phyloP scores from a whole-genome alignment of 768 basidiomycete species.

The Rhizopogon vesiculosus region DNA sequence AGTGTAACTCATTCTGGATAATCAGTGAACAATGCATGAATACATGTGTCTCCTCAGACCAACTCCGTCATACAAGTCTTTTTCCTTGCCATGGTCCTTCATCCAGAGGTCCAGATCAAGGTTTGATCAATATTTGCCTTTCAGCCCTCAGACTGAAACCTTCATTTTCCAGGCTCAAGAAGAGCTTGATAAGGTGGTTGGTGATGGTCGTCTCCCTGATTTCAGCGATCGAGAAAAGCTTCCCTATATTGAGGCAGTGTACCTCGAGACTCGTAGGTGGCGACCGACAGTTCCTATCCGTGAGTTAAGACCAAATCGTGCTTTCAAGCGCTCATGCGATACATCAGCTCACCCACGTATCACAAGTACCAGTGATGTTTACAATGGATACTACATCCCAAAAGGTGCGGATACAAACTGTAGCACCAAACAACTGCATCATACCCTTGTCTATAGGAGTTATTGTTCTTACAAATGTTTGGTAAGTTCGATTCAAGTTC shows the following conservation, averaged over 20 bases:
- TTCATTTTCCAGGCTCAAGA: conserved; percentile 14
- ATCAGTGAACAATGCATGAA: background rate
- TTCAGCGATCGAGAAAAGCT: conserved; percentile 21
- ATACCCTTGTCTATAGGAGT: conserved; percentile 6
- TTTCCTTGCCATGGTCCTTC: conserved; percentile 27
- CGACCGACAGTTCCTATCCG: conserved; percentile 22
- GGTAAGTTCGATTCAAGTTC: conserved; percentile 8
- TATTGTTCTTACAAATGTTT: conserved; percentile 19
- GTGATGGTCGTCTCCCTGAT: conserved; percentile 23
- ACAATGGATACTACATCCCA: conserved; percentile 25
- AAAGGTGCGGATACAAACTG: conserved; percentile 15
- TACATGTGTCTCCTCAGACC: conserved; percentile 6
- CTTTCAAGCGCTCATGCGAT: background rate
- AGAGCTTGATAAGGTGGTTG: conserved; percentile 28
- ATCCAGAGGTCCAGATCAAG: conserved; percentile 26
- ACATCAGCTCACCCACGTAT: conserved; percentile 18
- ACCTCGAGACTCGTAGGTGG: conserved; percentile 29
- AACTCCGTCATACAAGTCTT: conserved; percentile 17
- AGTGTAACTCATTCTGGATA: background rate
- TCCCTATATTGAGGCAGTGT: conserved; percentile 27
- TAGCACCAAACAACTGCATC: background rate
- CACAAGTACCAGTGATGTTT: conserved; percentile 19
- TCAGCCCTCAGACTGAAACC: conserved; percentile 1
- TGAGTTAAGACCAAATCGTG: conserved; percentile 6
- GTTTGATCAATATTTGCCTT: background rate